Percentiles rank a stretch among this genome's conserved stretches.
Evolutionary conservation across 2,329 filamentous ascomycete genomes (phyloP).

Genomic region (Ilyonectria mors-panacis): DNA sequence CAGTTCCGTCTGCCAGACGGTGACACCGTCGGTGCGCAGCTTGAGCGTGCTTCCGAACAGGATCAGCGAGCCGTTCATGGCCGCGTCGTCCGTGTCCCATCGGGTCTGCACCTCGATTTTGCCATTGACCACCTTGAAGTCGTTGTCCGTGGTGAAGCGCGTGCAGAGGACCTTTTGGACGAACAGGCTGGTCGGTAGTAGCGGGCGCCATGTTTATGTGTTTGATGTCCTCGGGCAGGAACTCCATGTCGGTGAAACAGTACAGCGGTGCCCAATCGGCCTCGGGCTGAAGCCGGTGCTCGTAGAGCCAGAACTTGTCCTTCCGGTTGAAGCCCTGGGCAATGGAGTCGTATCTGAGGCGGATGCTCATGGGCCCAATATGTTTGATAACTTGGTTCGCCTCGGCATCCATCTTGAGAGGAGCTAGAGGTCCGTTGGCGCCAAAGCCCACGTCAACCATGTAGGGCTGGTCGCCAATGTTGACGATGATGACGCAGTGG

Average conservation of each 20-base stretch:
- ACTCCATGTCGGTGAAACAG: conserved; percentile 66
- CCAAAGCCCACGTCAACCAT: conserved; percentile 75
- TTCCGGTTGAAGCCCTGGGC: conserved; percentile 50
- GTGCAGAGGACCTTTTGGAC: conserved; percentile 55
- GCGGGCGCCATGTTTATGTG: conserved; percentile 61
- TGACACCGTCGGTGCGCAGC: conserved; percentile 51
- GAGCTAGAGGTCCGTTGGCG: conserved; percentile 56
- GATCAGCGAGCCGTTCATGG: conserved; percentile 57
- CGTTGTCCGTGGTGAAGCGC: conserved; percentile 51
- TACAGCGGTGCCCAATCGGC: conserved; percentile 63
- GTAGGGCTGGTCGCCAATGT: conserved; percentile 62
- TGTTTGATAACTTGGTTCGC: conserved; percentile 48
- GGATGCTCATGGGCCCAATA: conserved; percentile 61
- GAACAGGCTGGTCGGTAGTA: conserved; percentile 56
- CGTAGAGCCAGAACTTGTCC: conserved; percentile 59
- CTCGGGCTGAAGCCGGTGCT: conserved; percentile 39
- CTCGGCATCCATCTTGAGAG: conserved; percentile 50
- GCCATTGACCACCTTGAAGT: conserved; percentile 59
- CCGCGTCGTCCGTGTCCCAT: conserved; percentile 45
- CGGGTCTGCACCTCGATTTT: conserved; percentile 60
- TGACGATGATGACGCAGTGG: conserved; percentile 74
- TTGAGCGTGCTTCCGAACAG: conserved; percentile 63
- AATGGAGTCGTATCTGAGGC: conserved; percentile 56
- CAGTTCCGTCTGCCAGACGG: conserved; percentile 58
- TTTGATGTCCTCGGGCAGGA: conserved; percentile 62